Percentiles rank a stretch among this genome's conserved stretches.
These are phyloP conservation scores for Diaporthe nobilis DNA, from an alignment of 2,329 filamentous ascomycete genomes.

Conservation along the genomic window DNA sequence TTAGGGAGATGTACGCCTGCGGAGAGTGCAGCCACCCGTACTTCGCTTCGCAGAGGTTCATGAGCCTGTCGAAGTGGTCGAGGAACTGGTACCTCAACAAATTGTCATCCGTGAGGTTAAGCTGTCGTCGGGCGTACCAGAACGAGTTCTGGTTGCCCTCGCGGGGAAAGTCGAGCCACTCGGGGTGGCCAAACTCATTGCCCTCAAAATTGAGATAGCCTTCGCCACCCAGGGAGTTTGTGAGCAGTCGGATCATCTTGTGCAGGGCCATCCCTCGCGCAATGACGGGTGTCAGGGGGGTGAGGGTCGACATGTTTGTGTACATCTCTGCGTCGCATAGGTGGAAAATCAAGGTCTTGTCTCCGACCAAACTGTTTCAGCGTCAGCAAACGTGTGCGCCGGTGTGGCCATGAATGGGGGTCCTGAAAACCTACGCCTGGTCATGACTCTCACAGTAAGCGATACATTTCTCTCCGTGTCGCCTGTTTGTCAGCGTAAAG, in stretches of 20 bases:
- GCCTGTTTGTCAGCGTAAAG: slow-evolving; percentile 91
- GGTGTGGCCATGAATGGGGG: slow-evolving; percentile 10
- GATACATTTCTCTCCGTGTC: slow-evolving; percentile 98
- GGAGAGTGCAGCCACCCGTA: slow-evolving; percentile 90
- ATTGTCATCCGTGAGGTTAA: slow-evolving; percentile 90
- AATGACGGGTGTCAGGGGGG: slow-evolving; percentile 88
- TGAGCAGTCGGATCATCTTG: slow-evolving; percentile 97
- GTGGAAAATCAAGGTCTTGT: slow-evolving; percentile 98
- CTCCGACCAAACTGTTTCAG: slow-evolving; percentile 83
- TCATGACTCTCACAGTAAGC: slow-evolving; percentile 98
- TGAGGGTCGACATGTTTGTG: slow-evolving; percentile 93
- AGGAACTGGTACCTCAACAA: slow-evolving; percentile 91
- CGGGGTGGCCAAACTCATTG: slow-evolving; percentile 98
- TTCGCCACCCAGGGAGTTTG: slow-evolving; percentile 91
- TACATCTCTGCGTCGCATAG: slow-evolving; percentile 98
- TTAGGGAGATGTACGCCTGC: slow-evolving; percentile 93
- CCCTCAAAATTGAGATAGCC: slow-evolving; percentile 99
- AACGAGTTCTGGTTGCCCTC: slow-evolving; percentile 94
- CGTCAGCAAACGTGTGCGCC: slow-evolving; percentile 42
- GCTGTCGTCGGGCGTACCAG: slow-evolving; percentile 93
- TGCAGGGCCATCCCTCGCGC: slow-evolving; percentile 92
- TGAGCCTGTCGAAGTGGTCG: slow-evolving; percentile 92
- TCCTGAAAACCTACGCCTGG: slow-evolving; percentile 83
- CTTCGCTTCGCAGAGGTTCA: slow-evolving; percentile 90
- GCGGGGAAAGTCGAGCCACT: slow-evolving; percentile 98